phyloP scores from a whole-genome alignment of 2,329 filamentous ascomycete species.

The Whalleya microplaca region DNA sequence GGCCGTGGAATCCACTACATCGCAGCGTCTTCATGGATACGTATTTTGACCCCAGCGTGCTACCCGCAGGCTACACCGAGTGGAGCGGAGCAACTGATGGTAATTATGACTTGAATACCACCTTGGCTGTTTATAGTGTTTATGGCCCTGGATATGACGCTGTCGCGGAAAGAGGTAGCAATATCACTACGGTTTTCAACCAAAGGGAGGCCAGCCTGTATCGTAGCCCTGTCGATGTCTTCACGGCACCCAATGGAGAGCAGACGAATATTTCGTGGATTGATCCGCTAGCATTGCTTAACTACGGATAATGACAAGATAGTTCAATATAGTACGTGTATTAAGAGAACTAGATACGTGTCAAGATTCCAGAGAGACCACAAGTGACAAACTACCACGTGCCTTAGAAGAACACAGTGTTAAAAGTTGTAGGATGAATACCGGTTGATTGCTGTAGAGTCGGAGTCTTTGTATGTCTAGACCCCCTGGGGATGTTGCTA shows the following conservation, averaged over 20 bases:
- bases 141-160: conserved; percentile 26
- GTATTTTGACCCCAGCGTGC: conserved; percentile 58
- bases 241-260: conserved; percentile 23
- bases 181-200: conserved; percentile 21
- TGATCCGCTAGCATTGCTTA: conserved; percentile 10
- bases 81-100: conserved; percentile 44
- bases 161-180: conserved; percentile 22
- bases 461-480: too few relatives aligned
- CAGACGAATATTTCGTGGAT: conserved; percentile 29
- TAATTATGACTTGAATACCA: conserved; percentile 21
- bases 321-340: background rate
- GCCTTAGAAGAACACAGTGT: too few relatives aligned
- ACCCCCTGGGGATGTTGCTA: too few relatives aligned
- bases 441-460: too few relatives aligned
- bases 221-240: conserved; percentile 25
- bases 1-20: conserved; percentile 65
- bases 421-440: too few relatives aligned
- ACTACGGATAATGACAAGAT: background rate
- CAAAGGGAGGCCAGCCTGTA: conserved; percentile 18
- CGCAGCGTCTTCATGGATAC: conserved; percentile 59
- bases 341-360: too few relatives aligned
- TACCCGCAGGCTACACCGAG: conserved; percentile 56
- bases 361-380: too few relatives aligned
- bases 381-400: too few relatives aligned
- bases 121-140: conserved; percentile 26